Base-by-base conservation (phyloP, 306 rosid species). In the Prunus campanulata region DNA sequence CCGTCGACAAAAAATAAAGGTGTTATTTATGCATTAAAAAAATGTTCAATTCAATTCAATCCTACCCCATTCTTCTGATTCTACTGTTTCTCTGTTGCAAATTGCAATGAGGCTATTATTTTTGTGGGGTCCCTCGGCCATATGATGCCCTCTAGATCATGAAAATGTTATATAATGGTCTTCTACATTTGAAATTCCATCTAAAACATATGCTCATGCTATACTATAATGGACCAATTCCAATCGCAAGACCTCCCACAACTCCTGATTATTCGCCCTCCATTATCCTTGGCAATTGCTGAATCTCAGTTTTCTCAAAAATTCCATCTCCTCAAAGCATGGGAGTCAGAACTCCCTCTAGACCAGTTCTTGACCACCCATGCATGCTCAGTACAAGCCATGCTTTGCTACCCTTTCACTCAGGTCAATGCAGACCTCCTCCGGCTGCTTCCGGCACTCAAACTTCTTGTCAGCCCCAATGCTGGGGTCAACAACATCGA, bases 241-340 rank as follows among this genome's bases (percentile, higher is more conserved):
- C 55, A 68, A 13, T 2, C 12, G 35, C 54, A 48, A 30, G 18
- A 61, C 1, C 78, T 70, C 13, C 84, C 82, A n/a, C 52, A 75
- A 25, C 75, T 86, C 39, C 75, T 86, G 2, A 72, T 84, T 60
- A 66, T 86, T 1, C 81, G 81, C 11, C 74, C 80, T 22, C 82
- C 85, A 22, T 11, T 19, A 10, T 1, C 30, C 66, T 68, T 77
- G 72, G 0, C 12, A 2, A 4, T 44, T 0, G 35, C 35, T 30
- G 35, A 30, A 67, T 9, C 73, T n/a, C 47, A 50, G 0, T 80
- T 82, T 72, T 77, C 82, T 12, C 51, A 73, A 77, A 86, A 64
- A 1, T 88, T 77, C 75, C 35, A 56, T 60, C 60, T 88, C 49
- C 39, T 88, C 2, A 70, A 66, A 60, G 79, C 78, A 2, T 30